phyloP scores from a whole-genome alignment of 2,329 filamentous ascomycete species.

The Ophiostoma ips region DNA sequence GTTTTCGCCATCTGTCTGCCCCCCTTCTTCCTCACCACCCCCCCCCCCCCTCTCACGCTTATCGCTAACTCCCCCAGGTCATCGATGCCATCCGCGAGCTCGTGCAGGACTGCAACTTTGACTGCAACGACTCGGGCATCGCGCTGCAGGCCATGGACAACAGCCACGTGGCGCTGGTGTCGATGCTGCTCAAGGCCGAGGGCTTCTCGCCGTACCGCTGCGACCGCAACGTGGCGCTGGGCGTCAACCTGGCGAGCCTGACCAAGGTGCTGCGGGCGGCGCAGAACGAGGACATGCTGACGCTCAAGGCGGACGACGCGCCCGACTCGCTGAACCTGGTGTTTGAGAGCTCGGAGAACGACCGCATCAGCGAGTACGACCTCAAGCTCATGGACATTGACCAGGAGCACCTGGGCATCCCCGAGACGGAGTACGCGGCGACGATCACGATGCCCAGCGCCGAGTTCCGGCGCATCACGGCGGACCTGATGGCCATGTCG shows the following conservation, averaged over 20 bases:
- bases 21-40: too few species aligned
- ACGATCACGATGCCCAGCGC: slow-evolving; percentile 75
- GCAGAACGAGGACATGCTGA: slow-evolving; percentile 87
- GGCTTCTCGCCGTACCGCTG: slow-evolving; percentile 91
- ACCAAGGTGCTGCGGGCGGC: slow-evolving; percentile 95
- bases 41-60: too few species aligned
- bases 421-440: slow-evolving; percentile 94
- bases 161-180: slow-evolving; percentile 96
- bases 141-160: slow-evolving; percentile 99
- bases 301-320: slow-evolving; percentile 92
- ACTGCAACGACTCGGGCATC: slow-evolving; percentile 99
- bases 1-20: slow-evolving; percentile 9
- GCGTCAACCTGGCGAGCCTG: slow-evolving; percentile 90
- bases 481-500: slow-evolving; percentile 80
- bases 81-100: slow-evolving; percentile 99
- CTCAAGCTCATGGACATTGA: slow-evolving; percentile 99
- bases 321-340: slow-evolving; percentile 91
- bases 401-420: slow-evolving; percentile 97
- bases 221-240: slow-evolving; percentile 96
- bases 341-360: slow-evolving; percentile 80
- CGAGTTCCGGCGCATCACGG: slow-evolving; percentile 92
- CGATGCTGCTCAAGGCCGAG: slow-evolving; percentile 96
- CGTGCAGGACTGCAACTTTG: slow-evolving; percentile 99
- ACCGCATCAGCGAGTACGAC: slow-evolving; percentile 96
- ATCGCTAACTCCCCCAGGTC: slow-evolving; percentile 41